Conservation (phyloP, 805 yeast genomes). For the Ogataea paraovalis region DNA sequence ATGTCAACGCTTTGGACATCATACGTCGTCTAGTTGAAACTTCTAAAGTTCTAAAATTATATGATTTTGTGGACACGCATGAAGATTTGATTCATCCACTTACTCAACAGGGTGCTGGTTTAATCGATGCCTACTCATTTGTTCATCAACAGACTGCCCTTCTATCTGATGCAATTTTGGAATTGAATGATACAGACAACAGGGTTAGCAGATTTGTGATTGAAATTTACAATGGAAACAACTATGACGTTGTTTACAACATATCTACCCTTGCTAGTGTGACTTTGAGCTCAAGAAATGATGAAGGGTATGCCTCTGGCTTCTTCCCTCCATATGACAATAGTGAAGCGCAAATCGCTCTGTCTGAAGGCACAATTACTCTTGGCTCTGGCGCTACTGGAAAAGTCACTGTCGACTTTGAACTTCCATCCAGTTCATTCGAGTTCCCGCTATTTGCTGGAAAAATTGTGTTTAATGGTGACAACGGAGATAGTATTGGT, state of each 20-base stretch:
- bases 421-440: constrained; percentile 2
- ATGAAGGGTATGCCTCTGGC: too few species aligned
- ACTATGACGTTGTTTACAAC: constrained; percentile 5
- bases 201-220: constrained; percentile 9
- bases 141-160: constrained; percentile 11
- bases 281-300: too few species aligned
- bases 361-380: constrained; percentile 3
- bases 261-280: constrained; percentile 2
- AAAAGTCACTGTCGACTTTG: constrained; percentile 5
- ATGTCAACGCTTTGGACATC: too few species aligned
- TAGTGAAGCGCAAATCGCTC: constrained; percentile 4
- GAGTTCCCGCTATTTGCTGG: constrained; percentile 9
- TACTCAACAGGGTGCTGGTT: constrained; percentile 19
- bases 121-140: constrained; percentile 13
- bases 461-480: constrained; percentile 11
- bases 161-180: constrained; percentile 7
- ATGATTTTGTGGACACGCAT: too few species aligned
- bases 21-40: neutral
- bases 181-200: constrained; percentile 12
- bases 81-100: constrained; percentile 8
- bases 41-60: neutral
- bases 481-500: constrained; percentile 11
- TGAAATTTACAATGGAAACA: constrained; percentile 12
- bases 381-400: constrained; percentile 8
- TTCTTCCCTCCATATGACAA: constrained; percentile 11